A percentile compares a stretch with the other conserved stretches of the same genome.
Evolutionary conservation across 2,329 filamentous ascomycete genomes (phyloP).

Genomic region (Calonectria henricotiae): DNA sequence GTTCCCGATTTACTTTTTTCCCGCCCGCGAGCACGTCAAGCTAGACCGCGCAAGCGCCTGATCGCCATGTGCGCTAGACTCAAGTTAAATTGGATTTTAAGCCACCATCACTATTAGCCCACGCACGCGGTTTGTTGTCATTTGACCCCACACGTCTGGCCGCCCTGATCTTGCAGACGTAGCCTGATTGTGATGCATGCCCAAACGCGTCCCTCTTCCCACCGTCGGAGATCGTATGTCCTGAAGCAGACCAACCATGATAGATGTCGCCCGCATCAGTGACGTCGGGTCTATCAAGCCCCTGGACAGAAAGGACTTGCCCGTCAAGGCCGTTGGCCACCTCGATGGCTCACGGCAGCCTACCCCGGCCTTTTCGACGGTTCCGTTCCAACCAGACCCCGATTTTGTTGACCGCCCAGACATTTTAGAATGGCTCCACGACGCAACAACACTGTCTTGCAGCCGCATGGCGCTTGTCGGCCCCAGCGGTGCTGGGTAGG

Average conservation of each 20-base stretch:
- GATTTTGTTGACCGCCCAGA: slow-evolving; percentile 31
- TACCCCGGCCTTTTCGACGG: slow-evolving; percentile 8
- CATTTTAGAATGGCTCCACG: slow-evolving; percentile 24
- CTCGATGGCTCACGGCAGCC: background rate
- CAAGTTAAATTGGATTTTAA: slow-evolving; percentile 14
- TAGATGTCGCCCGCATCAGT: background rate
- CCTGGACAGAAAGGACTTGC: background rate
- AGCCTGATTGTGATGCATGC: slow-evolving; percentile 15
- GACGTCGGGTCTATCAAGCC: slow-evolving; percentile 6
- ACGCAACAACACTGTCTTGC: background rate
- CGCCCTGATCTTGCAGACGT: background rate
- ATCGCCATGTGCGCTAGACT: slow-evolving; percentile 1
- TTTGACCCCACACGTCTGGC: background rate
- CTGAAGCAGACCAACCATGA: background rate
- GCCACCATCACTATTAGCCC: slow-evolving; percentile 9
- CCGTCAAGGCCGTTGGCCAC: background rate
- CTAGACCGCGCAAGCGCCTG: slow-evolving; percentile 1
- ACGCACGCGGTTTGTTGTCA: background rate
- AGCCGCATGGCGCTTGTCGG: slow-evolving; percentile 35
- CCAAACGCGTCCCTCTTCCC: background rate
- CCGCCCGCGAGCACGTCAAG: slow-evolving; percentile 1
- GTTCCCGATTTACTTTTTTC: background rate
- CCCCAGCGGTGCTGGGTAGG: slow-evolving; percentile 32
- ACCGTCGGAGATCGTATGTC: background rate
- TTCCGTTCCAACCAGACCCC: slow-evolving; percentile 30